A percentile compares a stretch with the other conserved stretches of the same genome.
Evolutionary conservation across 2,329 filamentous ascomycete species (phyloP).

Genomic region (Phyllosticta citribraziliensis): DNA sequence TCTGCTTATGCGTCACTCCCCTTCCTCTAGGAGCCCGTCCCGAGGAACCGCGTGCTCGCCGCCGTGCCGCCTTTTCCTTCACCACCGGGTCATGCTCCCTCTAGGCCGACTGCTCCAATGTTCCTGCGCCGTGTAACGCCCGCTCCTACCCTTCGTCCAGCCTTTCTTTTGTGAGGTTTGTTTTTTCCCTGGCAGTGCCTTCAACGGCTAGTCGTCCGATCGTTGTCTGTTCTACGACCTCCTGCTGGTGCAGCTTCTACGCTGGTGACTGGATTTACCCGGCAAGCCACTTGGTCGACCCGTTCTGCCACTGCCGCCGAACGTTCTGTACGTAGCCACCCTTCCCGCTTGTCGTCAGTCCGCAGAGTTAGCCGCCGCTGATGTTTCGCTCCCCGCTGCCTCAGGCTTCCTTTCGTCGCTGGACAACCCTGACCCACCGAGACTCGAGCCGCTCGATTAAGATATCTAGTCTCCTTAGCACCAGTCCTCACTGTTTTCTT

Average conservation of each 20-base stretch:
- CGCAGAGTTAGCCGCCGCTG: constrained; percentile 20
- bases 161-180: constrained; percentile 27
- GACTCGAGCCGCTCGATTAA: constrained; percentile 16
- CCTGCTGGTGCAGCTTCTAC: background rate
- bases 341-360: constrained; percentile 16
- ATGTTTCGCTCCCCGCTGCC: constrained; percentile 19
- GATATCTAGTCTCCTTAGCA: constrained; percentile 17
- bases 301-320: constrained; percentile 23
- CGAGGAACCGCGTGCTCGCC: constrained; percentile 26
- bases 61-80: background rate
- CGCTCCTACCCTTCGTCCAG: constrained; percentile 23
- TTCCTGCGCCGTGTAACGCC: constrained; percentile 13
- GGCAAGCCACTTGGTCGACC: constrained; percentile 30
- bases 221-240: constrained; percentile 14
- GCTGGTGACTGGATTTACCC: constrained; percentile 28
- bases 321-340: constrained; percentile 26
- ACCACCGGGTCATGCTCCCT: background rate
- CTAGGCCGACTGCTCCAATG: background rate
- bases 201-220: constrained; percentile 19
- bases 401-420: constrained; percentile 21
- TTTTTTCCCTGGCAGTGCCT: constrained; percentile 29
- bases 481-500: background rate
- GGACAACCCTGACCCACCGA: constrained; percentile 15
- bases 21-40: constrained; percentile 26
- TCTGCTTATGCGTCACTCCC: constrained; percentile 23